Evolutionary conservation across 164 flowering plant species (phyloP).

Genomic region (Annona cherimola): DNA sequence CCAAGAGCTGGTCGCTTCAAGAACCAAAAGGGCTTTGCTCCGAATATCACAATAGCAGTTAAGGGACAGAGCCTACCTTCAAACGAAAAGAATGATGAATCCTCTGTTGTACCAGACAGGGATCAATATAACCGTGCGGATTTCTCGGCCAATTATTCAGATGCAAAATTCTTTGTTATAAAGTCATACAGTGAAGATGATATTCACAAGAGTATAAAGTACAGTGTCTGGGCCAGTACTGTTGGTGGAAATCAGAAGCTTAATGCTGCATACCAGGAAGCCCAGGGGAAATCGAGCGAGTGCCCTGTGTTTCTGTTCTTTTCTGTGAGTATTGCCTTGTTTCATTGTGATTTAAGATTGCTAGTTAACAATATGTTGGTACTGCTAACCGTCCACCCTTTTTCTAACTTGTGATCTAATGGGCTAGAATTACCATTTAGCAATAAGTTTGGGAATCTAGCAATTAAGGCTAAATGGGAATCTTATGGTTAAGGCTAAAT

Average conservation of each 20-base stretch:
- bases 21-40: constrained; percentile 43
- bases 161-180: constrained; percentile 76
- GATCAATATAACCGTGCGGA: constrained; percentile 66
- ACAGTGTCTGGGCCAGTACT: constrained; percentile 88
- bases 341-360: not conserved
- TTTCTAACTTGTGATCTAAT: no score
- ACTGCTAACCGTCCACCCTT: no score
- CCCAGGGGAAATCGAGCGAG: constrained; percentile 54
- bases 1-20: constrained; percentile 67
- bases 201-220: constrained; percentile 87
- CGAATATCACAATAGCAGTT: constrained; percentile 35
- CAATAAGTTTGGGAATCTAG: no score
- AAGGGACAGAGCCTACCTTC: constrained; percentile 44
- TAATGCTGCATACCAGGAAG: constrained; percentile 67
- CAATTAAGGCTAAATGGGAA: no score
- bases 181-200: constrained; percentile 97
- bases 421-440: no score
- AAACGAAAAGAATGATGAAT: constrained; percentile 31
- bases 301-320: constrained; percentile 76
- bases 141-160: constrained; percentile 54
- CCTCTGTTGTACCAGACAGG: constrained; percentile 28
- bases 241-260: constrained; percentile 86
- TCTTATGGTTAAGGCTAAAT: not conserved
- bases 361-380: no score
- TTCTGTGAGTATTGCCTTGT: constrained; percentile 47